These are phyloP conservation scores for Aspergillus tamarii DNA, from an alignment of 2,329 filamentous ascomycete genomes.

Conservation along the genomic window DNA sequence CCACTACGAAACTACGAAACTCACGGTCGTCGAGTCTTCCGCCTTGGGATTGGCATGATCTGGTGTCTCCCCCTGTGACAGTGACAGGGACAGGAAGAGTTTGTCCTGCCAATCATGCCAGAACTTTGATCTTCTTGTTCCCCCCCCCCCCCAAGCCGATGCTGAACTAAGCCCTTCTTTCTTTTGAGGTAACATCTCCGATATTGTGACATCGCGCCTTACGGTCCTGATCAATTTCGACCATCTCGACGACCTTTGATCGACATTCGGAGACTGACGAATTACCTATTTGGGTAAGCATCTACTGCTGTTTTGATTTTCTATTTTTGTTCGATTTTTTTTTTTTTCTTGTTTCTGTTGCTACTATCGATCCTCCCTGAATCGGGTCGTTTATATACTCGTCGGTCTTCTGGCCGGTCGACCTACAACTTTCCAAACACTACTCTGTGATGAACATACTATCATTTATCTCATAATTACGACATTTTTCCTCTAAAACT, in stretches of 20 bases:
- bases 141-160: too few relatives aligned
- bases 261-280: constrained; percentile 2
- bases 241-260: neutral
- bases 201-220: neutral
- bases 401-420: neutral
- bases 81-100: neutral
- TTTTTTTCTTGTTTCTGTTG: neutral
- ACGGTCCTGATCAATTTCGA: neutral
- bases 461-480: neutral
- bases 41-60: constrained; percentile 1
- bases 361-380: neutral
- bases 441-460: neutral
- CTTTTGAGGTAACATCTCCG: constrained; percentile 7
- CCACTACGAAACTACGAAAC: neutral
- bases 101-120: neutral
- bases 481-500: neutral
- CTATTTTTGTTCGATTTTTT: constrained; percentile 9
- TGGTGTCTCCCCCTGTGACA: neutral
- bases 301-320: constrained; percentile 6
- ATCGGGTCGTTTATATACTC: neutral
- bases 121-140: neutral
- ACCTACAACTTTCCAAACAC: neutral
- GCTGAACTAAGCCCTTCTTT: neutral
- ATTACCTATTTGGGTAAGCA: constrained; percentile 21
- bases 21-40: constrained; percentile 9